Evolutionary conservation across 2,329 filamentous ascomycete genomes (phyloP), one percentile per base, ranked within the genome.

Genomic region (Aureobasidium pullulans): DNA sequence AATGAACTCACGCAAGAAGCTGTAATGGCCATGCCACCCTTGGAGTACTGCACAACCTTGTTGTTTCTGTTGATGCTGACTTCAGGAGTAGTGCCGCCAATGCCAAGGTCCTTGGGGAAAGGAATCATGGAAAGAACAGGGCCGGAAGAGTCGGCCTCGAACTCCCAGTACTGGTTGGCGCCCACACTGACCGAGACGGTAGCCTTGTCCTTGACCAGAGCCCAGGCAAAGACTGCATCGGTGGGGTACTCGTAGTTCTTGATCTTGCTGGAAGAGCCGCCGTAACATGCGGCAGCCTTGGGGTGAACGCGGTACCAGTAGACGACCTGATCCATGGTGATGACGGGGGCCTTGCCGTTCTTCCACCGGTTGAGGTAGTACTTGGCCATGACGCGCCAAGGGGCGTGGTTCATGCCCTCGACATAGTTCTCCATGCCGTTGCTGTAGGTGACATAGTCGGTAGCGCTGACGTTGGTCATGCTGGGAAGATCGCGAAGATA

Each of bases 241-340:
- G 65, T 64, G 7, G 70, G 67, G 46, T 66, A 68, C 2, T 67
- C 60, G 47, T 64, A 63, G 66, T 74, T 74, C 59, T 68, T 67
- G 54, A 73, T 68, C 49, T 60, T 64, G 19, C 61, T 65, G 2
- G 66, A 66, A 4, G 68, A 65, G 53, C 71, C 70, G 16, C 66
- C 68, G 23, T 62, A 60, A 60, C 71, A 73, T 50, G 66, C 42
- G 11, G 68, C 68, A 4, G 62, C 64, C 62, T 73, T 73, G 59
- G 70, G 69, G 63, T 73, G 72, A 19, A 70, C 65, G 61, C 72
- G 69, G 63, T 73, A 71, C 72, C 72, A 74, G 68, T 67, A 73
- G 61, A 73, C 66, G 47, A 73, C 70, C 43, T 71, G 69, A 60
- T 73, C 72, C 64, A 66, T 63, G 52, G 66, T 69, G 60, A 72